Percentiles rank a stretch among this genome's conserved stretches.
Conservation (phyloP, 2,329 filamentous ascomycete species). For the Triangularia setosa region DNA sequence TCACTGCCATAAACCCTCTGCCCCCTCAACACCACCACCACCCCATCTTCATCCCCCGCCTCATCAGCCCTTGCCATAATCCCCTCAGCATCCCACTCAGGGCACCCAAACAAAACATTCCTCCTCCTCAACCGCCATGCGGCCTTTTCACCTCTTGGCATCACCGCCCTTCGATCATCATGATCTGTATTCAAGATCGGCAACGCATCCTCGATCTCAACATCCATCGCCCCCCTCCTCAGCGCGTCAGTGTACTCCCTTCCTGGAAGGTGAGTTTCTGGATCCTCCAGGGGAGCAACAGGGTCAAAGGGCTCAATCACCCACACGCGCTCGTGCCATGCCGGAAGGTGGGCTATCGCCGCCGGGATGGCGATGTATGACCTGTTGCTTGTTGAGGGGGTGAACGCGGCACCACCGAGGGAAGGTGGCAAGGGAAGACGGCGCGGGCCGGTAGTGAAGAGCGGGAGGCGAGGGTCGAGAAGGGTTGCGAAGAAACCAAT, state of each 20-base stretch:
- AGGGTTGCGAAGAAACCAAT: slow-evolving; percentile 10
- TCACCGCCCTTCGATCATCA: slow-evolving; percentile 10
- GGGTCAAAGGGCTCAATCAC: slow-evolving; percentile 25
- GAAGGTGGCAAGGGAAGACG: slow-evolving; percentile 6
- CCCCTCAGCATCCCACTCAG: background rate
- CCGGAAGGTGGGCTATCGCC: slow-evolving; percentile 15
- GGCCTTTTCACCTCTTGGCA: background rate
- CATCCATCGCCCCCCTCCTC: background rate
- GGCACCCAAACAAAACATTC: slow-evolving; percentile 15
- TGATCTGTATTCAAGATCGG: slow-evolving; percentile 20
- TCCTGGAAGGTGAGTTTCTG: slow-evolving; percentile 9
- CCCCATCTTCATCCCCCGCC: background rate
- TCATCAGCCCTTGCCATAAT: background rate
- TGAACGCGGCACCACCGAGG: slow-evolving; percentile 9
- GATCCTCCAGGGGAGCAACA: background rate
- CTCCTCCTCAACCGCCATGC: slow-evolving; percentile 19
- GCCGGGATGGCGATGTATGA: slow-evolving; percentile 21
- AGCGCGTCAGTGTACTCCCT: background rate
- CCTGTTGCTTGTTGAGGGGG: slow-evolving; percentile 13
- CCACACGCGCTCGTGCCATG: slow-evolving; percentile 21
- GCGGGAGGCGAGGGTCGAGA: slow-evolving; percentile 15
- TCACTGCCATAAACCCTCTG: slow-evolving; percentile 25
- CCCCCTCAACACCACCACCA: slow-evolving; percentile 15
- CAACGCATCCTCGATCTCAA: slow-evolving; percentile 8
- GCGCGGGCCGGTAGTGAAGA: slow-evolving; percentile 17